Percentiles rank a stretch among this genome's conserved stretches.
Evolutionary conservation across 371 early-diverging fungal species (phyloP).

Genomic region (Blastocladiella emersonii): DNA sequence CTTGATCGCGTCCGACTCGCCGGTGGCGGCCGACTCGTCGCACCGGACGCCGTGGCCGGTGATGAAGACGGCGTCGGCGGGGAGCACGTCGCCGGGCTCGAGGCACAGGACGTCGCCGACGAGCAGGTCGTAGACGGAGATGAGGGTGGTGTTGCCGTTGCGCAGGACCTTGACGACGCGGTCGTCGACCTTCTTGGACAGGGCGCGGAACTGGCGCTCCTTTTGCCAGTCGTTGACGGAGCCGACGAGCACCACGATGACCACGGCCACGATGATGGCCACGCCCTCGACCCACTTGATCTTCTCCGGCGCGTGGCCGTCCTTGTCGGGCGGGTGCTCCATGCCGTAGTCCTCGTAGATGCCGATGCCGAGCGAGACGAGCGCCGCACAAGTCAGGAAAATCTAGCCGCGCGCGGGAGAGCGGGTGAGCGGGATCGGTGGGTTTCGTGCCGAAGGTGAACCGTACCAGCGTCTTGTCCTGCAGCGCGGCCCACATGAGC

Average conservation of each 20-base stretch:
- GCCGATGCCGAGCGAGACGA: conserved; percentile 71
- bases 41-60: conserved; percentile 65
- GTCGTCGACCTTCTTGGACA: conserved; percentile 84
- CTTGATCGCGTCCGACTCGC: conserved; percentile 75
- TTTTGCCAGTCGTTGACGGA: conserved; percentile 76
- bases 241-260: conserved; percentile 62
- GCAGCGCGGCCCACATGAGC: conserved; percentile 64
- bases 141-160: background rate
- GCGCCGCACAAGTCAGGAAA: conserved; percentile 59
- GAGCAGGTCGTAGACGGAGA: conserved; percentile 64
- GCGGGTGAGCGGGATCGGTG: background rate
- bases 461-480: conserved; percentile 67
- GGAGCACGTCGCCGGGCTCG: conserved; percentile 89
- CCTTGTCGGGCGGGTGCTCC: conserved; percentile 18
- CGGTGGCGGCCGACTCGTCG: conserved; percentile 85
- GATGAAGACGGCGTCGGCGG: conserved; percentile 73
- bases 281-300: conserved; percentile 64
- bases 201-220: conserved; percentile 71
- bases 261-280: conserved; percentile 60
- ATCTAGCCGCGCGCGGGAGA: conserved; percentile 17
- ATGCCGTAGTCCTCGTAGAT: conserved; percentile 58
- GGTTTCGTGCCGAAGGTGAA: background rate
- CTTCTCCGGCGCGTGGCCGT: conserved; percentile 20
- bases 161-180: conserved; percentile 52
- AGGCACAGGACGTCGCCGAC: conserved; percentile 80